Conservation (phyloP, 495 filamentous ascomycete genomes). For the Xylaria telfairii region DNA sequence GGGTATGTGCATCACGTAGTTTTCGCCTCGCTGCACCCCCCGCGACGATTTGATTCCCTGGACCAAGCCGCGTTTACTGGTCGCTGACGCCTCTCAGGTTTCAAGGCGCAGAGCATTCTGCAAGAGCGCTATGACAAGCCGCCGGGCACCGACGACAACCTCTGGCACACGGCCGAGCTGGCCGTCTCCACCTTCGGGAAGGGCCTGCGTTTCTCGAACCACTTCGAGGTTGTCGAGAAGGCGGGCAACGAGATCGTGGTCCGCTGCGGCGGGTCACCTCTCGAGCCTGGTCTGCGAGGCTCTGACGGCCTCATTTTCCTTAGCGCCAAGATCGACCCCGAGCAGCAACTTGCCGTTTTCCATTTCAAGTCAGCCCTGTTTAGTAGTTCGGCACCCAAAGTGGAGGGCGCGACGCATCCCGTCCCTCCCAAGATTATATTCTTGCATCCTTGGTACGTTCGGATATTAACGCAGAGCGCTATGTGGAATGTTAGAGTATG, state of each 20-base stretch:
- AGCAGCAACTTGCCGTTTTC: conserved; percentile 66
- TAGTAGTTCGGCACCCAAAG: conserved; percentile 41
- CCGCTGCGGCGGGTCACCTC: conserved; percentile 71
- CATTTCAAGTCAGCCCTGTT: conserved; percentile 72
- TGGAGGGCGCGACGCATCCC: conserved; percentile 51
- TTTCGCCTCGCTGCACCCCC: no score
- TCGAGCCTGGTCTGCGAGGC: conserved; percentile 59
- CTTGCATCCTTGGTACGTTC: conserved; percentile 69
- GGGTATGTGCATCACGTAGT: no score
- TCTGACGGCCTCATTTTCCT: conserved; percentile 77
- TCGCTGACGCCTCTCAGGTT: conserved; percentile 51
- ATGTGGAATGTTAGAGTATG: conserved; percentile 29
- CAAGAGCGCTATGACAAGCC: conserved; percentile 67
- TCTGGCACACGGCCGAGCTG: conserved; percentile 67
- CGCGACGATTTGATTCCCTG: not conserved
- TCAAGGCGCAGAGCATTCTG: conserved; percentile 65
- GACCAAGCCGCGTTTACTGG: not conserved
- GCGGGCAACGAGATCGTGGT: conserved; percentile 64
- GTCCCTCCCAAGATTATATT: conserved; percentile 63
- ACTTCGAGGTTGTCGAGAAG: conserved; percentile 78
- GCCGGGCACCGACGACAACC: conserved; percentile 64
- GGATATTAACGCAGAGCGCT: conserved; percentile 42
- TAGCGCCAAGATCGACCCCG: conserved; percentile 63
- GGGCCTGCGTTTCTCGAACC: conserved; percentile 72
- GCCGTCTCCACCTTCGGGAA: conserved; percentile 60